Conservation (phyloP, 805 yeast species). For the Teunomyces kruisii region DNA sequence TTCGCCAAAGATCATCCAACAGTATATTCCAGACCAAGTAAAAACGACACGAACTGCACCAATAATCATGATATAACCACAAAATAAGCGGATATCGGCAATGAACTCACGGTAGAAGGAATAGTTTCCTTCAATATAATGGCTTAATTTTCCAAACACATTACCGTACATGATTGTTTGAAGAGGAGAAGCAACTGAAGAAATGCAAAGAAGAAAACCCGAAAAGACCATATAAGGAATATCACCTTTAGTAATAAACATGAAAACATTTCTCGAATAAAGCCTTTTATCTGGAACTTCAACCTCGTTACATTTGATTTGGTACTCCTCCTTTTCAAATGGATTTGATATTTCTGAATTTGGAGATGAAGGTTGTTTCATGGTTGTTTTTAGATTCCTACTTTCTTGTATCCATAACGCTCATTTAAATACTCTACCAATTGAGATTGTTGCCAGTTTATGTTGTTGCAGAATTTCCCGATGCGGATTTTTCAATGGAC, state of each 20-base stretch:
- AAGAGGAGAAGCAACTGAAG: slow-evolving; percentile 61
- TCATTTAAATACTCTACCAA: neutral
- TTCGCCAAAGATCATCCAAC: slow-evolving; percentile 76
- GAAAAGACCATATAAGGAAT: slow-evolving; percentile 19
- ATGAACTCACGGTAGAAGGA: slow-evolving; percentile 27
- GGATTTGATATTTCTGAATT: neutral
- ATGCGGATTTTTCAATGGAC: slow-evolving; percentile 9
- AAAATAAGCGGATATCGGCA: slow-evolving; percentile 21
- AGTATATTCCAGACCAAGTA: slow-evolving; percentile 53
- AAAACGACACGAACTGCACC: slow-evolving; percentile 32
- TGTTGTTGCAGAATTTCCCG: slow-evolving; percentile 7
- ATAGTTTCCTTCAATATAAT: slow-evolving; percentile 30
- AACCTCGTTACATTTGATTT: neutral
- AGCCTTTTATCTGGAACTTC: neutral
- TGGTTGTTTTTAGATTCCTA: too few relatives aligned
- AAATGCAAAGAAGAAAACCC: slow-evolving; percentile 38
- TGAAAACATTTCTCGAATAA: slow-evolving; percentile 11
- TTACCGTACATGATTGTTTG: slow-evolving; percentile 66
- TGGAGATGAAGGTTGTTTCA: neutral
- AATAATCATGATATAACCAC: slow-evolving; percentile 32
- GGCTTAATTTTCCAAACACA: slow-evolving; percentile 45
- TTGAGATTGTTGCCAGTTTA: neutral
- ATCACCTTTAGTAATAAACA: slow-evolving; percentile 26
- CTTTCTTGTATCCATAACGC: neutral
- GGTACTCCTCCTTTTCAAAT: neutral